Evolutionary conservation across 441 rosid genomes (phyloP).

Genomic region (Adansonia gregorii): DNA sequence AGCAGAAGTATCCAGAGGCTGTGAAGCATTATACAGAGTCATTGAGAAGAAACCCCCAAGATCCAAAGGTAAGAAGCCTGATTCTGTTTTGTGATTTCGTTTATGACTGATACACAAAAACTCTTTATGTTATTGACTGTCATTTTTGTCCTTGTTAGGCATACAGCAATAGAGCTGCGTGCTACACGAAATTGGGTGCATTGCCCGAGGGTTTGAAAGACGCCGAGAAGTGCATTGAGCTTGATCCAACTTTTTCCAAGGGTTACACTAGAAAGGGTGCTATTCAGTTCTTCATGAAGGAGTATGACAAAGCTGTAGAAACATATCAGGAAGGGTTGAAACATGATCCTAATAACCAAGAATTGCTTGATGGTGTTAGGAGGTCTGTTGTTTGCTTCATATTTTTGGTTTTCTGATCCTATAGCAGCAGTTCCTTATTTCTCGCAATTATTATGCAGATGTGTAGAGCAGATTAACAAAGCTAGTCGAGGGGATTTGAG

Average conservation of each 20-base stretch:
- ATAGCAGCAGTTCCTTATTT: background rate
- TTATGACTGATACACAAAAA: background rate
- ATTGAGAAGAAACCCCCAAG: slow-evolving; percentile 74
- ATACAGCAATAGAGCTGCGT: slow-evolving; percentile 93
- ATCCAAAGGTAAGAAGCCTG: slow-evolving; percentile 56
- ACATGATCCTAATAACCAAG: slow-evolving; percentile 76
- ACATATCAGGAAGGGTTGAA: slow-evolving; percentile 91
- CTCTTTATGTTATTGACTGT: background rate
- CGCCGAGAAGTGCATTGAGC: slow-evolving; percentile 95
- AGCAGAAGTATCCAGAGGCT: slow-evolving; percentile 89
- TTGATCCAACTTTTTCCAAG: slow-evolving; percentile 81
- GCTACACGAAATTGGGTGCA: slow-evolving; percentile 90
- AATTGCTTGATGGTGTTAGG: slow-evolving; percentile 77
- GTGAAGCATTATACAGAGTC: slow-evolving; percentile 86
- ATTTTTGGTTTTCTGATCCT: background rate
- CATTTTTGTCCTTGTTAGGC: slow-evolving; percentile 46
- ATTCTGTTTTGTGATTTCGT: background rate
- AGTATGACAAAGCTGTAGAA: slow-evolving; percentile 82
- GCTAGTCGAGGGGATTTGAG: slow-evolving; percentile 85
- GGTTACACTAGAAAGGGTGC: slow-evolving; percentile 94
- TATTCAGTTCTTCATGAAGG: slow-evolving; percentile 88
- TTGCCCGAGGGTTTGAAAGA: slow-evolving; percentile 92
- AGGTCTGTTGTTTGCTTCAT: slow-evolving; percentile 42
- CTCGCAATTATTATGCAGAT: slow-evolving; percentile 42
- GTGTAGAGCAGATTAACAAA: slow-evolving; percentile 80